Conservation (phyloP, 441 rosid genomes). For the Erysimum cheiri region DNA sequence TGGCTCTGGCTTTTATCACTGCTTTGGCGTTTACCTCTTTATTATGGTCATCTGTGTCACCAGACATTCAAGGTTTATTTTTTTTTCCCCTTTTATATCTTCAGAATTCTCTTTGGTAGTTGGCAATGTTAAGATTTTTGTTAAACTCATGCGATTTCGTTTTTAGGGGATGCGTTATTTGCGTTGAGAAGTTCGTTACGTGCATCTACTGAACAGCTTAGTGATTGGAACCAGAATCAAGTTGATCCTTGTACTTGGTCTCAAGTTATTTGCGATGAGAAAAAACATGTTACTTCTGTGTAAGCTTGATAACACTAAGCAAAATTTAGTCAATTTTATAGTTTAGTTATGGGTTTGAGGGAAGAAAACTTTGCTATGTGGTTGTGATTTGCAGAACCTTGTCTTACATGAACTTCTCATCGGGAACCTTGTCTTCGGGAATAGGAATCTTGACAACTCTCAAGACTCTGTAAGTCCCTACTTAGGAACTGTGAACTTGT, state of each 20-base stretch:
- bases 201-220: slow-evolving; percentile 57
- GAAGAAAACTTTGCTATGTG: background rate
- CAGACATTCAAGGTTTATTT: slow-evolving; percentile 76
- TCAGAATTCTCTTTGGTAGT: background rate
- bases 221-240: slow-evolving; percentile 82
- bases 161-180: slow-evolving; percentile 77
- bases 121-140: background rate
- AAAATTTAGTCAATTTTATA: background rate
- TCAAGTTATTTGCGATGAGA: slow-evolving; percentile 65
- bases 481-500: slow-evolving; percentile 8
- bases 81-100: slow-evolving; percentile 5
- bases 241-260: slow-evolving; percentile 97
- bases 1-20: slow-evolving; percentile 55
- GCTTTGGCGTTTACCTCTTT: slow-evolving; percentile 52
- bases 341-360: too few species aligned
- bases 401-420: slow-evolving; percentile 80
- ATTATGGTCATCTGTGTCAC: slow-evolving; percentile 55
- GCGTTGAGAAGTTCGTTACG: slow-evolving; percentile 61
- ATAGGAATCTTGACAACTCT: slow-evolving; percentile 71
- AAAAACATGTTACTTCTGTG: slow-evolving; percentile 67
- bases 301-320: slow-evolving; percentile 45
- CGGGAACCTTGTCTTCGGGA: slow-evolving; percentile 71
- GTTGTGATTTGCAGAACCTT: slow-evolving; percentile 62
- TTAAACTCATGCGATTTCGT: slow-evolving; percentile 15
- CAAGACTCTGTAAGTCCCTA: slow-evolving; percentile 70